These are phyloP conservation scores for Fusarium chaquense DNA, from an alignment of 2,329 filamentous ascomycete genomes.

Conservation along the genomic window DNA sequence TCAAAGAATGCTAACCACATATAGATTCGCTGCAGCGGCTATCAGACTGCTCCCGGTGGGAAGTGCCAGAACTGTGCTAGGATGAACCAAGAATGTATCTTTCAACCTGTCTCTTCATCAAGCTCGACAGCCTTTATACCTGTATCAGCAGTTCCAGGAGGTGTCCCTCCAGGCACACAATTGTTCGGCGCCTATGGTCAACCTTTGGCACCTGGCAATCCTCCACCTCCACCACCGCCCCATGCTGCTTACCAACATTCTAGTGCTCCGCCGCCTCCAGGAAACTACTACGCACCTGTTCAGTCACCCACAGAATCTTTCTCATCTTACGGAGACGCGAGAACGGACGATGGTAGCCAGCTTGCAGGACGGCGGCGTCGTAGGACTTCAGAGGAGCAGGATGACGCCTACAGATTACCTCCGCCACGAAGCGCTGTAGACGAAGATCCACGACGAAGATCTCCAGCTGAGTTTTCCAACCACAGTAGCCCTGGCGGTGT, in stretches of 20 bases:
- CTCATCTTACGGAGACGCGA: constrained; percentile 54
- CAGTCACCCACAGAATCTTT: constrained; percentile 60
- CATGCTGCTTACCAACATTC: constrained; percentile 44
- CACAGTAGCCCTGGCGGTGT: constrained; percentile 61
- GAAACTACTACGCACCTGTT: constrained; percentile 57
- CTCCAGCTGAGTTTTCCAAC: constrained; percentile 63
- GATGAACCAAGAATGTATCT: constrained; percentile 72
- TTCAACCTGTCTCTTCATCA: constrained; percentile 69
- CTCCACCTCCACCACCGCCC: constrained; percentile 44
- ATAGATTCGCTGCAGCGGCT: constrained; percentile 72
- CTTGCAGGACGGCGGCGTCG: constrained; percentile 52
- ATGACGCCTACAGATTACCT: constrained; percentile 59
- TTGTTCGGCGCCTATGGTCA: constrained; percentile 70
- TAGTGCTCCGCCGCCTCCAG: constrained; percentile 52
- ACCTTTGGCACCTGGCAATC: constrained; percentile 58
- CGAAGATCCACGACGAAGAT: constrained; percentile 63
- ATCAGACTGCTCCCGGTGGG: constrained; percentile 68
- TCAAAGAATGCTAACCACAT: constrained; percentile 24
- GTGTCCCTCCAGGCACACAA: constrained; percentile 67
- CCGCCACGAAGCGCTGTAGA: constrained; percentile 59
- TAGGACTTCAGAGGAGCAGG: constrained; percentile 55
- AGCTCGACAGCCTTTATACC: constrained; percentile 70
- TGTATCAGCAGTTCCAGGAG: constrained; percentile 69
- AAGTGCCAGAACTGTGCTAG: constrained; percentile 72
- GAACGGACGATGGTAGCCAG: constrained; percentile 51